Conservation (phyloP, 1,284 basidiomycete genomes). For the Caloboletus firmus region DNA sequence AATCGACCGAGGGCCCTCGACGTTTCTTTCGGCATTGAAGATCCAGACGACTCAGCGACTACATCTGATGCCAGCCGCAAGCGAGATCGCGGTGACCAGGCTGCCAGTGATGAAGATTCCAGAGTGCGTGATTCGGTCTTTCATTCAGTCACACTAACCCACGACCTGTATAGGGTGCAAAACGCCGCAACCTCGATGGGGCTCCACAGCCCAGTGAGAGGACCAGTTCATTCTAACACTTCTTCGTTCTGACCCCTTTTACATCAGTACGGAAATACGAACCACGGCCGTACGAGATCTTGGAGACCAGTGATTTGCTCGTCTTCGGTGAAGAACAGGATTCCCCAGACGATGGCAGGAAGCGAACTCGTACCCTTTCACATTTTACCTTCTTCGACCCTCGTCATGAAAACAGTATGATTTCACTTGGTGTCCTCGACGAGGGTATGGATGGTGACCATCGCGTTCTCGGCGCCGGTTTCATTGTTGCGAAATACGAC, state of each 20-base stretch:
- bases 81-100: conserved; percentile 23
- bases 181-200: conserved; percentile 33
- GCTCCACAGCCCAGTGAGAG: conserved; percentile 19
- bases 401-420: conserved; percentile 22
- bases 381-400: conserved; percentile 45
- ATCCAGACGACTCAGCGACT: conserved; percentile 25
- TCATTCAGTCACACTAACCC: neutral
- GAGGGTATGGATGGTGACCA: conserved; percentile 16
- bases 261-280: conserved; percentile 28
- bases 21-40: conserved; percentile 30
- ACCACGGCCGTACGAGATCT: conserved; percentile 29
- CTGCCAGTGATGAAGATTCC: conserved; percentile 9
- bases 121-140: conserved; percentile 16
- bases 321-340: conserved; percentile 37
- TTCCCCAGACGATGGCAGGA: conserved; percentile 22
- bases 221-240: neutral
- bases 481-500: conserved; percentile 34
- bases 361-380: conserved; percentile 40
- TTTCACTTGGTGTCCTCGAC: conserved; percentile 34
- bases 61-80: conserved; percentile 34
- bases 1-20: conserved; percentile 38
- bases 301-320: conserved; percentile 33
- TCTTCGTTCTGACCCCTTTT: neutral
- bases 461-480: conserved; percentile 39
- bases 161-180: conserved; percentile 14